These are phyloP conservation scores for Kockovaella imperatae DNA, from an alignment of 768 basidiomycete species.

Conservation along the genomic window DNA sequence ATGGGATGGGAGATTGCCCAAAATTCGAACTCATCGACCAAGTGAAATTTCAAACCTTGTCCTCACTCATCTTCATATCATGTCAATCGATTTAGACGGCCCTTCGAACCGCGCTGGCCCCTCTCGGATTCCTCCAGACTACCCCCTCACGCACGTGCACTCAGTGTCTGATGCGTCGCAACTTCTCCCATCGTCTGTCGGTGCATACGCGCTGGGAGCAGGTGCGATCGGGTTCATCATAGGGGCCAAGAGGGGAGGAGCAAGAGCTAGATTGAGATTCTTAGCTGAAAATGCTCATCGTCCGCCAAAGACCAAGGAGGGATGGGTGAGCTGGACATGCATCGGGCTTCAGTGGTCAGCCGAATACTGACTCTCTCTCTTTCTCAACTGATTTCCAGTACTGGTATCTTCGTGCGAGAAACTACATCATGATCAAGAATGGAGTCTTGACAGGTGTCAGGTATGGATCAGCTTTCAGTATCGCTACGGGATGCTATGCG, in stretches of 20 bases:
- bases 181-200: no score
- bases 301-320: conserved; percentile 39
- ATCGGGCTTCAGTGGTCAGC: not conserved
- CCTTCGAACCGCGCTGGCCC: no score
- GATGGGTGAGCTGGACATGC: conserved; percentile 32
- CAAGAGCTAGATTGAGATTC: conserved; percentile 37
- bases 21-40: no score
- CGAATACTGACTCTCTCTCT: not conserved
- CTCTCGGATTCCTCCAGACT: no score
- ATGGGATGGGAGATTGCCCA: no score
- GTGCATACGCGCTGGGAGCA: conserved; percentile 19
- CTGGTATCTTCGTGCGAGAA: conserved; percentile 44
- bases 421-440: conserved; percentile 37
- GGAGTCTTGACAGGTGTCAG: conserved; percentile 27
- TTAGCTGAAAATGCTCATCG: conserved; percentile 44
- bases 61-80: no score
- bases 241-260: conserved; percentile 37
- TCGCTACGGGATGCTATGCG: conserved; percentile 27
- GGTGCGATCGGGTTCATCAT: conserved; percentile 34
- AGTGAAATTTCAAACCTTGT: no score
- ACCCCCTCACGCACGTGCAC: no score
- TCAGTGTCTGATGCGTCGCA: no score
- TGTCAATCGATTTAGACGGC: no score
- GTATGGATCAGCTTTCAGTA: conserved; percentile 34
- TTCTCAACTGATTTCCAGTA: conserved; percentile 19